A percentile compares a stretch with the other conserved stretches of the same genome.
phyloP scores from a whole-genome alignment of 257 asterid genomes.

The Linderniella brevidens region DNA sequence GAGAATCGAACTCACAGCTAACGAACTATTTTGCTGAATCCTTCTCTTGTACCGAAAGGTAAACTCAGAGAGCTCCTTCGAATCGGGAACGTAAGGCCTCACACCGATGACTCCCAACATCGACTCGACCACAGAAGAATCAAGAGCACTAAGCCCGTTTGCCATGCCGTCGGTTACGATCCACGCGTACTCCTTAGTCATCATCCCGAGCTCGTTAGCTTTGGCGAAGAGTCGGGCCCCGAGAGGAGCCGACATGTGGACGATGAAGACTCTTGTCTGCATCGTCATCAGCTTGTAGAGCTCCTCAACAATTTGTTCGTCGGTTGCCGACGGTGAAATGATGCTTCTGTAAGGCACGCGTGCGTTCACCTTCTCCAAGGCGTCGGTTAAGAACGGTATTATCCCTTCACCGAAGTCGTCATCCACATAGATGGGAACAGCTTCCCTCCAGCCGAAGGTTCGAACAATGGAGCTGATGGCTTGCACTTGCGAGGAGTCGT shows the following conservation, averaged over 20 bases:
- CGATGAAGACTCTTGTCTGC: conserved; percentile 39
- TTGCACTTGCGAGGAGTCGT: conserved; percentile 31
- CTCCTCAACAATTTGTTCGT: conserved; percentile 21
- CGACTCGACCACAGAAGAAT: conserved; percentile 15
- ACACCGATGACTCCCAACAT: conserved; percentile 51
- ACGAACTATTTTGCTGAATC: conserved; percentile 4
- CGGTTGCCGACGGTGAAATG: conserved; percentile 22
- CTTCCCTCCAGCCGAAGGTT: conserved; percentile 37
- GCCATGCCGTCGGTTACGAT: conserved; percentile 32
- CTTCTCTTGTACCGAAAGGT: conserved; percentile 17
- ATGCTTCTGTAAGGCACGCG: conserved; percentile 30
- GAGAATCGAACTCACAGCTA: conserved; percentile 8
- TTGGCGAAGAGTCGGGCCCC: conserved; percentile 19
- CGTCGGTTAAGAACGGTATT: conserved; percentile 27
- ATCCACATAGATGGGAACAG: conserved; percentile 28
- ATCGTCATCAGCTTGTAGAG: conserved; percentile 30
- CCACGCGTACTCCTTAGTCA: conserved; percentile 31
- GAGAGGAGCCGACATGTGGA: conserved; percentile 20
- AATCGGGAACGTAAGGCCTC: conserved; percentile 18
- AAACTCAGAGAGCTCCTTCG: conserved; percentile 17
- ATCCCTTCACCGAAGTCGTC: conserved; percentile 37
- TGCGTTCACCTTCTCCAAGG: conserved; percentile 15
- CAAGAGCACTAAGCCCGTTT: conserved; percentile 10
- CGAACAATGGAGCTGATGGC: conserved; percentile 25
- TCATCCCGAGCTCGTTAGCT: conserved; percentile 30